phyloP scores from a whole-genome alignment of 305 asterid species.

The Rubia tinctorum region DNA sequence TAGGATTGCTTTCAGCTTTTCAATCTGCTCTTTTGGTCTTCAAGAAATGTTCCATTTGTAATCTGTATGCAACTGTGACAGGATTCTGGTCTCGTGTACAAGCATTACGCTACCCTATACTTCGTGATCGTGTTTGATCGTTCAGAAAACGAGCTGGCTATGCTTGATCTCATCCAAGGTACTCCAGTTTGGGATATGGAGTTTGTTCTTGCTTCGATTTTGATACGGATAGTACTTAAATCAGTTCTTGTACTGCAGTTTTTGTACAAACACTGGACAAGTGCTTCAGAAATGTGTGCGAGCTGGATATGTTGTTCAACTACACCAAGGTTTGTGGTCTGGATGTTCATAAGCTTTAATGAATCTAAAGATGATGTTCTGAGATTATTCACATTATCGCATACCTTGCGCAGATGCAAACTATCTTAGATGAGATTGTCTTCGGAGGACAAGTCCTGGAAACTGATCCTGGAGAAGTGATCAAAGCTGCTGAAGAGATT shows the following conservation, averaged over 20 bases:
- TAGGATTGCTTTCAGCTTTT: not conserved
- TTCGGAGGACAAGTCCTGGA: conserved; percentile 38
- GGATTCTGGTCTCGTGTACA: conserved; percentile 36
- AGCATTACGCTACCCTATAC: conserved; percentile 36
- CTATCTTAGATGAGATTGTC: conserved; percentile 34
- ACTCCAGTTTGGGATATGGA: not conserved
- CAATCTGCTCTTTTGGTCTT: too few relatives aligned
- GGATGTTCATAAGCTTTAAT: not conserved
- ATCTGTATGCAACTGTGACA: not conserved
- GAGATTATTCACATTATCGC: not conserved
- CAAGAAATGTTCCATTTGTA: not conserved
- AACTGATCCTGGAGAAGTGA: conserved; percentile 30
- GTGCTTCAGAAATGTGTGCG: conserved; percentile 40
- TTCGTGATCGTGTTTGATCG: conserved; percentile 34
- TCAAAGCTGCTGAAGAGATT: conserved; percentile 32
- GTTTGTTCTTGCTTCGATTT: not conserved
- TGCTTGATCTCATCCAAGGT: conserved; percentile 46
- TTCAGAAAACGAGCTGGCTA: conserved; percentile 39
- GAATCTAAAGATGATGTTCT: not conserved
- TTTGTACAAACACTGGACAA: conserved; percentile 35
- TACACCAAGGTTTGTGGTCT: conserved; percentile 26
- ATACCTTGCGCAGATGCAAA: conserved; percentile 24
- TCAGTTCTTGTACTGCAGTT: conserved; percentile 17
- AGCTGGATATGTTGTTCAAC: conserved; percentile 31
- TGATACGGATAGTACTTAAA: not conserved